phyloP scores from a whole-genome alignment of 345 rosid species.

The Corchorus capsularis region DNA sequence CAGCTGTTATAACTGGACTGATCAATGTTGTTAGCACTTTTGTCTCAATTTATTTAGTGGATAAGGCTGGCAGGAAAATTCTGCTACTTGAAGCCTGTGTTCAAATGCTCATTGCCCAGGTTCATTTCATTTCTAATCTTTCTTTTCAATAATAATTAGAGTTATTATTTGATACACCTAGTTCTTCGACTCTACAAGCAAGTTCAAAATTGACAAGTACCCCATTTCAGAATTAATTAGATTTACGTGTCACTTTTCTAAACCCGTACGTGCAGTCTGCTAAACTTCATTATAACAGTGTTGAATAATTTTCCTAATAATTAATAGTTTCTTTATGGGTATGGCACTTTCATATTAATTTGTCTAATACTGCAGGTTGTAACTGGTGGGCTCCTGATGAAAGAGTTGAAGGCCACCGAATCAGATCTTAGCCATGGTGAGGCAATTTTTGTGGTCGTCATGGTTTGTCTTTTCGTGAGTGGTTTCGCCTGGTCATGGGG shows the following conservation, averaged over 20 bases:
- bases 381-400: constrained; percentile 29
- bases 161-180: no score
- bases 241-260: no score
- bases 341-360: no score
- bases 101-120: constrained; percentile 48
- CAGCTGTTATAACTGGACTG: constrained; percentile 57
- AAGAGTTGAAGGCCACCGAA: constrained; percentile 27
- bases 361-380: constrained; percentile 19
- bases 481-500: constrained; percentile 75
- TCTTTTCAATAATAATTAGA: no score
- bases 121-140: not conserved
- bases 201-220: no score
- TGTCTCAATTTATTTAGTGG: constrained; percentile 60
- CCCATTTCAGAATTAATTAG: no score
- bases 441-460: constrained; percentile 34
- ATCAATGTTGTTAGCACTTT: constrained; percentile 63
- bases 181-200: no score
- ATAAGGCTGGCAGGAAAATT: constrained; percentile 54
- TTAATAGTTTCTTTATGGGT: no score
- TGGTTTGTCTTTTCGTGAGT: constrained; percentile 45
- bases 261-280: no score
- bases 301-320: no score
- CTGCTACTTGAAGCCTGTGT: constrained; percentile 58
- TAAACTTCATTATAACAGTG: no score
- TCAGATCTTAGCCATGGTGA: constrained; percentile 14